Evolutionary conservation across 768 basidiomycete species (phyloP), one percentile per base, ranked within the genome.

Genomic region (Pisolithus sp.): DNA sequence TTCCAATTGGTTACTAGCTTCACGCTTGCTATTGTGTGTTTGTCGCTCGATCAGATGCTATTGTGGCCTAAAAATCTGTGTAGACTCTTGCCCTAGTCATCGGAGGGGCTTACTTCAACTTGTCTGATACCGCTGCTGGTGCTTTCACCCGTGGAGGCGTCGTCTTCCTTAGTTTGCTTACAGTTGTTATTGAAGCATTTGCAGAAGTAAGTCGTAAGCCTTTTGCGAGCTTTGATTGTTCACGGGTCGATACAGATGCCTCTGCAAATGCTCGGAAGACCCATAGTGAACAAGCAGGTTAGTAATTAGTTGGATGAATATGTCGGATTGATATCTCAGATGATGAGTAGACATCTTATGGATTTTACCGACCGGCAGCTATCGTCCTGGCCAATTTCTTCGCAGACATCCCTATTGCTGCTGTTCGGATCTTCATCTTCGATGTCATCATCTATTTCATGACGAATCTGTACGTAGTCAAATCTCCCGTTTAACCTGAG

Each of bases 111-210:
- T 95, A 81, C 72, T 81, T 83, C 60, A 80, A 85, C 45, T 76
- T 86, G 46, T 86, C 89, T 2, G 60, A 76, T 13, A 84, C 86
- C 0, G 81, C 92, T 6, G 76, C 78, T 39, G 93, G 93, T 30
- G 89, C 85, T 0, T 96, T 96, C 70, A 92, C 91, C 23, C 81
- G 92, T 56, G 90, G 89, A 43, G 77, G 87, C 68, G 81, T 92
- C 26, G 78, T 94, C 48, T 93, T 93, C 64, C 68, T 76, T 37
- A 81, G 81, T 15, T 66, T 89, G 52, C 66, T 93, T 41, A 79
- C 82, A 0, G 82, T 81, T 43, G 79, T 79, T 62, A 71, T 89
- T 49, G 83, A 88, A 58, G 85, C 85, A 0, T 89, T 88, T 58
- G 76, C 79, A 43, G 89, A 86, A 73, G 77, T 81, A 65, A 34